Evolutionary conservation across 2,329 filamentous ascomycete genomes (phyloP).

Genomic region (Cadophora malorum): DNA sequence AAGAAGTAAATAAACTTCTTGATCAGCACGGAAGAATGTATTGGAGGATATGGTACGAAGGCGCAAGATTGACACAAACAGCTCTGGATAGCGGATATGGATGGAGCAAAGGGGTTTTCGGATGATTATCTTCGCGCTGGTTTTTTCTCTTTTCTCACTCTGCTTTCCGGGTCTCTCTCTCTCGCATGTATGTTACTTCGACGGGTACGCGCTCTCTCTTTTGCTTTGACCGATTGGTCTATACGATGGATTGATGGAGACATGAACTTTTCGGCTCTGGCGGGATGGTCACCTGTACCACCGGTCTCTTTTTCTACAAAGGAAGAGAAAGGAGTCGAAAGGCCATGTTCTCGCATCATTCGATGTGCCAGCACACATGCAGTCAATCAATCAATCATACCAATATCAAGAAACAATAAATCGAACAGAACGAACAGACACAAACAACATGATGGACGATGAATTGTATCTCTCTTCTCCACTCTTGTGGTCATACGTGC

Average conservation of each 20-base stretch:
- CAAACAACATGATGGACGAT: not conserved
- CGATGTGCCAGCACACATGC: not conserved
- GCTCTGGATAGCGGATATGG: conserved; percentile 40
- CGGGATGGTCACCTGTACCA: not conserved
- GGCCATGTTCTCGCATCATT: not conserved
- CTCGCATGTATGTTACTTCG: conserved; percentile 26
- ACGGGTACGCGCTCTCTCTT: conserved; percentile 14
- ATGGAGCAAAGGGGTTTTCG: conserved; percentile 37
- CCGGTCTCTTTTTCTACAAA: not conserved
- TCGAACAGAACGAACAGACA: not conserved
- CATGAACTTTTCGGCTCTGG: not conserved
- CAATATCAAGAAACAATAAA: not conserved
- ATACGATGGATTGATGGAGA: conserved; percentile 16
- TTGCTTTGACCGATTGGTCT: conserved; percentile 11
- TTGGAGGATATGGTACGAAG: conserved; percentile 27
- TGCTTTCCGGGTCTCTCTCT: conserved; percentile 16
- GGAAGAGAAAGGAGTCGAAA: not conserved
- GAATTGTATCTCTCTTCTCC: not conserved
- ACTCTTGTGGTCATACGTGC: not conserved
- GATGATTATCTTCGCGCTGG: conserved; percentile 27
- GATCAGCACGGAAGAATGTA: conserved; percentile 25
- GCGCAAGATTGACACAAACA: conserved; percentile 44
- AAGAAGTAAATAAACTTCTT: conserved; percentile 39
- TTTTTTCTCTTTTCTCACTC: conserved; percentile 28
- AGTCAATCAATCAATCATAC: conserved; percentile 1